Percentiles rank a stretch among this genome's conserved stretches.
phyloP scores from a whole-genome alignment of 176 grass and related monocot genomes.

The Avena atlantica region DNA sequence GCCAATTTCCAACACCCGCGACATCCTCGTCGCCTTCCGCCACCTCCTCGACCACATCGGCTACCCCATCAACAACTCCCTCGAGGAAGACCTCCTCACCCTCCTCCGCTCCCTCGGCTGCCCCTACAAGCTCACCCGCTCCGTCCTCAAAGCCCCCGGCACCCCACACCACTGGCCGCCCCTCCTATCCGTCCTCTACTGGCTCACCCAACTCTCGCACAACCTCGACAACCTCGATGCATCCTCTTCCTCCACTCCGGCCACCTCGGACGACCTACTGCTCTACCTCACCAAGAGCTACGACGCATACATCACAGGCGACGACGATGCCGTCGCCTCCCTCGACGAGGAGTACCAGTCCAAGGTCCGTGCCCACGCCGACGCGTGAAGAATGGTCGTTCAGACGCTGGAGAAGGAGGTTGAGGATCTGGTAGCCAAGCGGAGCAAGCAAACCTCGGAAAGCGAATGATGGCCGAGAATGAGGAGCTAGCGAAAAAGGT shows the following conservation, averaged over 20 bases:
- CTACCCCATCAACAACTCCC: conserved; percentile 11
- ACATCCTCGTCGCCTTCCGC: conserved; percentile 69
- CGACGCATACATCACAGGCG: conserved; percentile 55
- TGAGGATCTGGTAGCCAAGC: conserved; percentile 44
- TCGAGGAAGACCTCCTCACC: conserved; percentile 64
- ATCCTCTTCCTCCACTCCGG: neutral
- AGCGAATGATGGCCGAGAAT: conserved; percentile 51
- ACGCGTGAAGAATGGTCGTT: neutral
- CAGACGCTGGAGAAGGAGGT: conserved; percentile 65
- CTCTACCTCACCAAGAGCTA: conserved; percentile 64
- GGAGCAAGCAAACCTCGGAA: conserved; percentile 42
- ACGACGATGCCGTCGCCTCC: conserved; percentile 54
- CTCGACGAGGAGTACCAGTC: conserved; percentile 69
- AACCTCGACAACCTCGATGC: neutral
- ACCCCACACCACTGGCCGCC: conserved; percentile 85
- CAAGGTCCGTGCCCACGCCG: conserved; percentile 42
- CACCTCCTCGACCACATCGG: conserved; percentile 46
- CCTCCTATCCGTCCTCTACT: conserved; percentile 72
- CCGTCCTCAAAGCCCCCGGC: conserved; percentile 74
- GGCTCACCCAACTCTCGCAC: conserved; percentile 65
- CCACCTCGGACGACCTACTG: conserved; percentile 48
- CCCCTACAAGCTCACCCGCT: conserved; percentile 67
- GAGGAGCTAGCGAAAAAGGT: conserved; percentile 63
- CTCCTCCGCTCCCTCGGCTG: conserved; percentile 59
- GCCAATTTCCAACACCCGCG: no score